Conservation (phyloP, 2,329 filamentous ascomycete genomes). For the Sclerotinia borealis region DNA sequence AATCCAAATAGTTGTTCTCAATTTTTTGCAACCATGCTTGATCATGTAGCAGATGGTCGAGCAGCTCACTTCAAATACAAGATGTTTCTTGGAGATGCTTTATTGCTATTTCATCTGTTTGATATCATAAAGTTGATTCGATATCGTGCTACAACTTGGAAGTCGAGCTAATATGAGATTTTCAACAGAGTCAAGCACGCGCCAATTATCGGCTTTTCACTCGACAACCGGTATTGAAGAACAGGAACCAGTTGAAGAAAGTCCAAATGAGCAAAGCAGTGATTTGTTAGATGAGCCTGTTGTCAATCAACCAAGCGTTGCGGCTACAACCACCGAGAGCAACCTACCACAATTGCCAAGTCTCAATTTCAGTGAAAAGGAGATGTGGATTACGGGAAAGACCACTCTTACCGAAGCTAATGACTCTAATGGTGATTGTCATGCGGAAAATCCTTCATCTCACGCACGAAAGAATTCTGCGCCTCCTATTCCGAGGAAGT, state of each 20-base stretch:
- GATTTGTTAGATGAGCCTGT: background rate
- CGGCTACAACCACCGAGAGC: background rate
- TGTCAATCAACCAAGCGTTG: background rate
- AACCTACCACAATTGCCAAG: constrained; percentile 1
- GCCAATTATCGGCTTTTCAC: background rate
- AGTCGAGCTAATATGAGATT: background rate
- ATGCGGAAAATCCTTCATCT: background rate
- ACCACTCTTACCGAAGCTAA: background rate
- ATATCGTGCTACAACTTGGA: background rate
- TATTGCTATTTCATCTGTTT: background rate
- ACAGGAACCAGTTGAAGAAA: background rate
- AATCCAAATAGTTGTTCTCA: background rate
- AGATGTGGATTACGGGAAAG: background rate
- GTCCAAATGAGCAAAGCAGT: background rate
- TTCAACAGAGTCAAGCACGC: background rate
- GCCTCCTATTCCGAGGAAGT: constrained; percentile 23
- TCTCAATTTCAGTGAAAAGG: constrained; percentile 1
- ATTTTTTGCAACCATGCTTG: background rate
- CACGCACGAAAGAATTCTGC: constrained; percentile 18
- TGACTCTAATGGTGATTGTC: background rate
- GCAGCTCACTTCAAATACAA: too few species aligned
- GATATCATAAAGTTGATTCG: background rate
- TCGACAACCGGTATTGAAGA: background rate
- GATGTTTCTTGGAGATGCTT: background rate
- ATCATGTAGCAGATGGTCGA: background rate